Conservation (phyloP, 495 filamentous ascomycete genomes). For the Echria macrotheca region DNA sequence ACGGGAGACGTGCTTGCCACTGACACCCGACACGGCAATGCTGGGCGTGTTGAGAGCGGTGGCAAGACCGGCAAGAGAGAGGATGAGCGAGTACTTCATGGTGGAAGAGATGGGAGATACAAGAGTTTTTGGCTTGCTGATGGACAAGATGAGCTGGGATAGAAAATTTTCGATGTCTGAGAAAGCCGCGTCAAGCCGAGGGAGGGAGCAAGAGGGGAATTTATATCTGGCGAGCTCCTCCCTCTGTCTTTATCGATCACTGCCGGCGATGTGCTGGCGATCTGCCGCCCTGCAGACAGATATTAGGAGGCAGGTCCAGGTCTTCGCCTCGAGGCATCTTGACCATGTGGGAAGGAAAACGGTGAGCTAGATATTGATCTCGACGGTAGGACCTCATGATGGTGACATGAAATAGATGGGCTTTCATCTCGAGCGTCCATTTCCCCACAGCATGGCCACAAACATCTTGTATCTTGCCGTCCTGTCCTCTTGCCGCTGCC, state of each 20-base stretch:
- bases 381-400: constrained; percentile 13
- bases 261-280: constrained; percentile 1
- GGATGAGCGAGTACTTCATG: constrained; percentile 32
- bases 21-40: constrained; percentile 8
- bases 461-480: constrained; percentile 8
- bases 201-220: neutral
- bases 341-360: constrained; percentile 1
- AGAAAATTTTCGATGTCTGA: neutral
- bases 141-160: neutral
- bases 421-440: constrained; percentile 18
- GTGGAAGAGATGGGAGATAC: constrained; percentile 1
- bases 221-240: neutral
- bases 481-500: constrained; percentile 12
- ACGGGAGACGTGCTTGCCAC: constrained; percentile 9
- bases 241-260: neutral
- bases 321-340: neutral
- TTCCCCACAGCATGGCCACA: constrained; percentile 15
- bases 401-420: constrained; percentile 17
- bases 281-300: constrained; percentile 13
- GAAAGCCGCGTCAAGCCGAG: neutral
- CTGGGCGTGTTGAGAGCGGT: constrained; percentile 20
- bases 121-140: neutral
- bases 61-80: constrained; percentile 26
- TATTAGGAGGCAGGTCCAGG: constrained; percentile 10
- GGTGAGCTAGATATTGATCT: constrained; percentile 12